A percentile compares a stretch with the other conserved stretches of the same genome.
Conservation (phyloP, 78 protist genomes). For the Monocercomonoides exilis region DNA sequence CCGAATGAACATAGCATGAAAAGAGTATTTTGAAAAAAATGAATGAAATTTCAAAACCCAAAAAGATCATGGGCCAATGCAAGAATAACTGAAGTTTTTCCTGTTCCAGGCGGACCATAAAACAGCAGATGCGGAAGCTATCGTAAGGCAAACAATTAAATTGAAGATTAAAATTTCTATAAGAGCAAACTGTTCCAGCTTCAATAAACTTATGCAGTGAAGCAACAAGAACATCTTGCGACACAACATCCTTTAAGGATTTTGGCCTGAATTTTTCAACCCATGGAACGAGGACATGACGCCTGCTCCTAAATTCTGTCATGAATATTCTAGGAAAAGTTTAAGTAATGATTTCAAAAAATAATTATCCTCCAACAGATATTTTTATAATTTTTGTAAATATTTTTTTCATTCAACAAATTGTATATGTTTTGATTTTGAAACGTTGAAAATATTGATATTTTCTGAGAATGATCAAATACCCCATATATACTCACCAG, state of each 20-base stretch:
- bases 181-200: conserved; percentile 26
- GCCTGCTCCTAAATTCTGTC: too few species aligned
- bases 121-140: conserved; percentile 87
- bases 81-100: conserved; percentile 87
- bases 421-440: too few species aligned
- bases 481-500: too few species aligned
- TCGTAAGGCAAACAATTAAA: background rate
- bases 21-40: background rate
- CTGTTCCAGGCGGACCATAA: conserved; percentile 98
- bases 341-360: too few species aligned
- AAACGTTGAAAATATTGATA: too few species aligned
- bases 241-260: conserved; percentile 65
- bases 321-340: too few species aligned
- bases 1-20: background rate
- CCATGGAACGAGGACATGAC: conserved; percentile 30
- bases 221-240: conserved; percentile 76
- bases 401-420: too few species aligned
- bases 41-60: conserved; percentile 44
- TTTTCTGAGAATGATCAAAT: too few species aligned
- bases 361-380: too few species aligned
- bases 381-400: too few species aligned
- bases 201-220: conserved; percentile 51
- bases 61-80: conserved; percentile 79
- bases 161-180: background rate
- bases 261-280: conserved; percentile 71